A percentile compares a stretch with the other conserved stretches of the same genome.
phyloP scores from a whole-genome alignment of 345 rosid genomes.

The Rubroshorea leprosula region DNA sequence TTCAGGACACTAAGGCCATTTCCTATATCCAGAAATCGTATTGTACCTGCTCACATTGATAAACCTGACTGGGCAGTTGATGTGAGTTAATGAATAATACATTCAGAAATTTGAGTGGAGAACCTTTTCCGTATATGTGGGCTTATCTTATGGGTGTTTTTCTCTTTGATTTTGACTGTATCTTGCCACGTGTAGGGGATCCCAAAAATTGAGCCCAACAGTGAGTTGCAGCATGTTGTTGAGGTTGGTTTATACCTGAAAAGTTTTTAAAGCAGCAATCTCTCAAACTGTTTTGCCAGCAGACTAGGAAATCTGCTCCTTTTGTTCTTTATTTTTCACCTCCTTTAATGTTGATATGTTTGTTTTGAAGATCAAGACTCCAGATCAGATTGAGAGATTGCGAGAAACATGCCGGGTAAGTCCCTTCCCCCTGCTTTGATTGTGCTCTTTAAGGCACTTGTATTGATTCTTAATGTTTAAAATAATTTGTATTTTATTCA shows the following conservation, averaged over 20 bases:
- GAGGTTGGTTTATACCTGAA: slow-evolving; percentile 53
- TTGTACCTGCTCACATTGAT: slow-evolving; percentile 60
- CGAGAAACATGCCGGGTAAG: slow-evolving; percentile 88
- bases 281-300: background rate
- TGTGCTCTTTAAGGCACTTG: background rate
- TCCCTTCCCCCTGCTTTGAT: background rate
- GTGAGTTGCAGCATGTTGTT: slow-evolving; percentile 78
- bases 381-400: slow-evolving; percentile 80
- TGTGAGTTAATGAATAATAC: slow-evolving; percentile 41
- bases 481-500: background rate
- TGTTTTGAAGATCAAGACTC: slow-evolving; percentile 66
- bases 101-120: background rate
- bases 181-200: slow-evolving; percentile 47
- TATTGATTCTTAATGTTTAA: background rate
- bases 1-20: slow-evolving; percentile 70
- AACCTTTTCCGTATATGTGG: background rate
- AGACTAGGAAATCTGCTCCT: background rate
- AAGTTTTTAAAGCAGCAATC: background rate
- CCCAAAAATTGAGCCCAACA: slow-evolving; percentile 80
- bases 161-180: background rate
- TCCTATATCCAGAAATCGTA: slow-evolving; percentile 60
- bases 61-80: slow-evolving; percentile 91
- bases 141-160: background rate
- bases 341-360: background rate
- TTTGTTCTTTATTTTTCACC: background rate